Evolutionary conservation across 768 basidiomycete genomes (phyloP).

Genomic region (Mycena alexandri): DNA sequence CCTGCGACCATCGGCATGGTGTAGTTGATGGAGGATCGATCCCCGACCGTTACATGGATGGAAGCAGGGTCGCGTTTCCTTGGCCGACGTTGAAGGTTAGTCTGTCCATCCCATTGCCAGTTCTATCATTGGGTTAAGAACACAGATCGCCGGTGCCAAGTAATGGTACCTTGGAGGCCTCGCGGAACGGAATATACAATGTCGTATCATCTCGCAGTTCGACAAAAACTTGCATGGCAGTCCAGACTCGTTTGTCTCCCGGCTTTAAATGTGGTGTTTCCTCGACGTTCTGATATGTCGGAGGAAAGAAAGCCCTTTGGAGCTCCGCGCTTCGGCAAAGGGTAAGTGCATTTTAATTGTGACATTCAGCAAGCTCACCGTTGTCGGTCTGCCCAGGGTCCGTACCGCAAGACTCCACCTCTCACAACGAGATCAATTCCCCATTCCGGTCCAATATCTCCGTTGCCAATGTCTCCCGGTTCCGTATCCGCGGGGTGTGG

Average conservation of each 20-base stretch:
- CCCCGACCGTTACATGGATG: slow-evolving; percentile 80
- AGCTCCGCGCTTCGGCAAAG: slow-evolving; percentile 68
- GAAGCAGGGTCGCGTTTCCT: slow-evolving; percentile 75
- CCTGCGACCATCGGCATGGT: slow-evolving; percentile 85
- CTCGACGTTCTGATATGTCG: slow-evolving; percentile 74
- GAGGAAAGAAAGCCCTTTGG: slow-evolving; percentile 87
- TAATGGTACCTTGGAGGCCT: slow-evolving; percentile 81
- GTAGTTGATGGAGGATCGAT: slow-evolving; percentile 89
- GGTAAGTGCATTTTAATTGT: not conserved
- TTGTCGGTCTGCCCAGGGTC: slow-evolving; percentile 97
- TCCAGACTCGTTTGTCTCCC: slow-evolving; percentile 88
- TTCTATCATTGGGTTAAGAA: slow-evolving; percentile 60
- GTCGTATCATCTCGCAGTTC: slow-evolving; percentile 84
- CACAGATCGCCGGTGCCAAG: slow-evolving; percentile 1
- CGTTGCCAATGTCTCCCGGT: slow-evolving; percentile 83
- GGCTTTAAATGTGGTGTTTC: slow-evolving; percentile 71
- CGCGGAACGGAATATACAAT: slow-evolving; percentile 90
- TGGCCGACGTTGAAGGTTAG: slow-evolving; percentile 60
- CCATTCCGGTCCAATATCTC: slow-evolving; percentile 92
- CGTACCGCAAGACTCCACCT: slow-evolving; percentile 84
- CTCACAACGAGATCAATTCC: slow-evolving; percentile 88
- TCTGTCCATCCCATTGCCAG: slow-evolving; percentile 90
- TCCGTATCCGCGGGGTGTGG: slow-evolving; percentile 51
- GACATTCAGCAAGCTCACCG: slow-evolving; percentile 57
- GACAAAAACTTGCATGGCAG: slow-evolving; percentile 82